Conservation (phyloP, 2,329 filamentous ascomycete species). For the Fusarium luffae region DNA sequence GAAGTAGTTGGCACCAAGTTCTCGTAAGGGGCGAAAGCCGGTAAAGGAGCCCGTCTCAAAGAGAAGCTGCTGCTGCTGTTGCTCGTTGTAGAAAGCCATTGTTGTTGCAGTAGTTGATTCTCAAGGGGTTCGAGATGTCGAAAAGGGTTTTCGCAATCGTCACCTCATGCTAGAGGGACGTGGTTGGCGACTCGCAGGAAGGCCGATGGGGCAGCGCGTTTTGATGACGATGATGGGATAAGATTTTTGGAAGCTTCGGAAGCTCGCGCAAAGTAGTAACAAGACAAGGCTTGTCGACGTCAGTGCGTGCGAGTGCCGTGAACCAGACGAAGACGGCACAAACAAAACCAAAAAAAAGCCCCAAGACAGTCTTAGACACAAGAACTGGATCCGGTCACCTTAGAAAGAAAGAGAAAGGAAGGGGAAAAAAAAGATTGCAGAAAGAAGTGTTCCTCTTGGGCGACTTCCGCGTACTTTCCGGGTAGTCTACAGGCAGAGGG, state of each 20-base stretch:
- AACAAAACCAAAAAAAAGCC: neutral
- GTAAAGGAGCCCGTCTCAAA: constrained; percentile 70
- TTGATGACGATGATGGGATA: constrained; percentile 11
- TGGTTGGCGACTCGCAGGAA: constrained; percentile 1
- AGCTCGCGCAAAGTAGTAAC: constrained; percentile 20
- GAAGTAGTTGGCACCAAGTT: constrained; percentile 71
- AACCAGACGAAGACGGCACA: constrained; percentile 5
- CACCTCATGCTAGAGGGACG: constrained; percentile 47
- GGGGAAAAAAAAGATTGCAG: neutral
- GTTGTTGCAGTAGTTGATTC: constrained; percentile 33
- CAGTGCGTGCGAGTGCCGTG: constrained; percentile 20
- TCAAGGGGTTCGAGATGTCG: constrained; percentile 10
- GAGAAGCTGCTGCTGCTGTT: constrained; percentile 63
- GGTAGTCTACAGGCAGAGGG: neutral
- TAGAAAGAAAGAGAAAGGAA: neutral
- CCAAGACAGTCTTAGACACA: constrained; percentile 11
- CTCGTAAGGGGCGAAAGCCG: constrained; percentile 62
- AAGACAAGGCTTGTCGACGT: constrained; percentile 13
- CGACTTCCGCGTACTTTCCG: constrained; percentile 27
- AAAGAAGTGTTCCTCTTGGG: neutral
- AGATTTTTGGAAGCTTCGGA: constrained; percentile 26
- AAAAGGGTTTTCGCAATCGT: constrained; percentile 60
- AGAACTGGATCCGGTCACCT: constrained; percentile 22
- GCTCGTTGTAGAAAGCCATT: constrained; percentile 51
- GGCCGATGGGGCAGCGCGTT: constrained; percentile 30